Evolutionary conservation across 805 yeast species (phyloP), one percentile per base, ranked within the genome.

Genomic region (Jamesozyma lodderae): DNA sequence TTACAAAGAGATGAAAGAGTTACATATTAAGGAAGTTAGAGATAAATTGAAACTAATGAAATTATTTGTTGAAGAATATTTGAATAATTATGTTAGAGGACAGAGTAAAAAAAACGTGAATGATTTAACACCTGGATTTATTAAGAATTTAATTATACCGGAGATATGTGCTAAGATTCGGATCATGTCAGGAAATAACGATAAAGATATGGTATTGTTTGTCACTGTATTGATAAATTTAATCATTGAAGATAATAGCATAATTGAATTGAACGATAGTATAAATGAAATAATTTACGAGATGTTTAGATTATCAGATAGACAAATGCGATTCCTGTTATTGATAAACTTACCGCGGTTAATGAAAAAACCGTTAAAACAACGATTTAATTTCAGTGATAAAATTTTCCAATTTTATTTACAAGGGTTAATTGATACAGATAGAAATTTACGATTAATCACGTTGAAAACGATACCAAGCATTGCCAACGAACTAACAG

Each of bases 381-480:
- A 37, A 13, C 24, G 28, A 11, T 14, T 43, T 31, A 85, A 81
- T 22, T 72, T 88, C 4, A 80, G 80, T 45, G 77, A 72, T 46
- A 77, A 73, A 46, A 69, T 92, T 1, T 85, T 83, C 57, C 73
- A 75, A 8, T 70, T 71, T 34, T 67, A 83, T 49, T 62, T 79
- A n/a, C 76, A 81, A 14, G 97, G 98, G 0, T 81, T 90, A 51
- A 75, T 79, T 24, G 98, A 90, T 56, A 75, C 92, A 1, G 88
- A 85, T 54, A 72, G 78, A 3, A 70, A 79, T n/a, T 75, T 90
- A 29, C 67, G 96, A 45, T 82, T 82, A 46, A 84, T 79, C 37
- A 83, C 96, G 0, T 65, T 90, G 27, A 80, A 79, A 35, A 45
- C 45, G 3, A 72, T 77, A 2, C 64, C 76, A 3, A 53, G 54